Conservation (phyloP, 257 asterid species). For the Gentiana straminea region DNA sequence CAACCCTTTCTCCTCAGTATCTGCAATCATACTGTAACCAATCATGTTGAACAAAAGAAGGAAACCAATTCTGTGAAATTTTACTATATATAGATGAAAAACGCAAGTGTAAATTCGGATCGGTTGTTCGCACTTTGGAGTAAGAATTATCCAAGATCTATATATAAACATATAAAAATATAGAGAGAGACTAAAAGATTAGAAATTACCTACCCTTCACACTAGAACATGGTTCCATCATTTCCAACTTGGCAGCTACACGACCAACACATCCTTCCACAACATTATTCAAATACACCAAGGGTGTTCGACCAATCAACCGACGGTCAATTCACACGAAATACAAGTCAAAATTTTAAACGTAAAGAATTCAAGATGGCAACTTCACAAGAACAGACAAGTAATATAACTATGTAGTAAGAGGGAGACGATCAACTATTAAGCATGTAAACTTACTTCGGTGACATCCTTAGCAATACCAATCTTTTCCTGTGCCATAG, state of each 20-base stretch:
- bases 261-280: conserved; percentile 91
- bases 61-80: too few species aligned
- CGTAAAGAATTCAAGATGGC: conserved; percentile 2
- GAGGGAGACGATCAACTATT: too few species aligned
- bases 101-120: background rate
- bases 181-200: too few species aligned
- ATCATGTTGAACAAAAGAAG: conserved; percentile 51
- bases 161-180: background rate
- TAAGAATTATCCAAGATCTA: too few species aligned
- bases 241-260: conserved; percentile 90
- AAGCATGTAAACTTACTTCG: too few species aligned
- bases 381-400: too few species aligned
- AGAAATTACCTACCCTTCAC: conserved; percentile 99
- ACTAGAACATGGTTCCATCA: conserved; percentile 97
- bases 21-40: conserved; percentile 87
- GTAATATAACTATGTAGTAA: too few species aligned
- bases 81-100: background rate
- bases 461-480: too few species aligned
- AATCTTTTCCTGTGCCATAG: too few species aligned
- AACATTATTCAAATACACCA: conserved; percentile 85
- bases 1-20: conserved; percentile 84
- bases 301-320: conserved; percentile 86
- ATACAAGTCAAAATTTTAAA: too few species aligned
- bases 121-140: too few species aligned
- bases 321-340: too few species aligned